Conservation (phyloP, 176 grass and related monocot species). For the Triticum urartu region DNA sequence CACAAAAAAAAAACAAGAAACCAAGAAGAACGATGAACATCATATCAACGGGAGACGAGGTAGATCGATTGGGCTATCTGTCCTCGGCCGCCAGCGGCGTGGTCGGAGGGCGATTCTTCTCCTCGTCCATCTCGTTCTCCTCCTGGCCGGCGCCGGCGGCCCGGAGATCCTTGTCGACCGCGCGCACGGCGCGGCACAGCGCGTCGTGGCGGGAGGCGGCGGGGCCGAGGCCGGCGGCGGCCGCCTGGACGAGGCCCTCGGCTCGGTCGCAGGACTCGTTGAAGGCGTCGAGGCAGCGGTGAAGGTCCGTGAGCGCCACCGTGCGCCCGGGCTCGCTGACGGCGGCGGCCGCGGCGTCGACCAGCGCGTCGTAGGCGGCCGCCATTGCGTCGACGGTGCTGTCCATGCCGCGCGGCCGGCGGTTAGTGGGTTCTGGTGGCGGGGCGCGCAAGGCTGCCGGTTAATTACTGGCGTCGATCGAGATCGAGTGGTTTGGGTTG, state of each 20-base stretch:
- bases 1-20: no score
- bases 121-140: not conserved
- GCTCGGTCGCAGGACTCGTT: not conserved
- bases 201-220: not conserved
- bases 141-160: no score
- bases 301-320: not conserved
- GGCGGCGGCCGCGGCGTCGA: not conserved
- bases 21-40: not conserved
- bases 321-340: not conserved
- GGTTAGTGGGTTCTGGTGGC: not conserved
- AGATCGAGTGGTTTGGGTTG: no score
- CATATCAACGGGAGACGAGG: not conserved
- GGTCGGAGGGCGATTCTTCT: not conserved
- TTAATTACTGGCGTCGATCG: not conserved
- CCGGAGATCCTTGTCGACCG: not conserved
- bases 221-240: not conserved
- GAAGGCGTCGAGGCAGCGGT: not conserved
- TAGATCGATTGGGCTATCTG: not conserved
- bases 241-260: not conserved
- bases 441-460: no score
- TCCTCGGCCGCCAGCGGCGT: not conserved
- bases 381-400: not conserved
- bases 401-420: not conserved
- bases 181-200: not conserved
- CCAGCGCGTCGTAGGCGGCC: not conserved